A percentile compares a stretch with the other conserved stretches of the same genome.
These are phyloP conservation scores for Psidium friedrichsthalianum DNA, from an alignment of 345 rosid species.

Conservation along the genomic window DNA sequence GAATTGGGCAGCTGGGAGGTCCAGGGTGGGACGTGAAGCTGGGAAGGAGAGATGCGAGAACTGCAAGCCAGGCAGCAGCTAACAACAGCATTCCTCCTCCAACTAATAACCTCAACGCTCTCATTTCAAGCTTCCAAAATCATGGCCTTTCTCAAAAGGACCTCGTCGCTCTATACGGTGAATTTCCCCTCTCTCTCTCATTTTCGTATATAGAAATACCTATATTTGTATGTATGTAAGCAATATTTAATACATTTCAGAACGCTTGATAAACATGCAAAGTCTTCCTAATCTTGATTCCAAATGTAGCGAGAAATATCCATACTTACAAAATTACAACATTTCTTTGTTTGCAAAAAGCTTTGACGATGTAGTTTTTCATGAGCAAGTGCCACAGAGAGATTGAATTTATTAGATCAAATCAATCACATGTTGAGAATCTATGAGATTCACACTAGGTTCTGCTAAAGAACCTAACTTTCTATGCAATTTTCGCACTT, in stretches of 20 bases:
- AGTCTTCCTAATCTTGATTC: neutral
- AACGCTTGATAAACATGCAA: neutral
- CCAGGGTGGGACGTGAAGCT: conserved; percentile 72
- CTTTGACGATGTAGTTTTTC: neutral
- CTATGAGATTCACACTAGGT: neutral
- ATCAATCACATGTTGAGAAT: neutral
- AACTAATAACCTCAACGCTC: conserved; percentile 41
- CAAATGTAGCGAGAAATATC: neutral
- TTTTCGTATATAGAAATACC: no score
- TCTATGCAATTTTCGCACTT: neutral
- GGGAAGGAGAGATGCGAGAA: conserved; percentile 80
- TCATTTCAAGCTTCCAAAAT: conserved; percentile 39
- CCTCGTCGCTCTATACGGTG: conserved; percentile 78
- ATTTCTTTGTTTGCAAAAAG: neutral
- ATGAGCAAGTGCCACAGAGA: neutral
- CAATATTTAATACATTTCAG: no score
- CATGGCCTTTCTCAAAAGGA: conserved; percentile 70
- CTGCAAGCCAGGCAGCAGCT: conserved; percentile 72
- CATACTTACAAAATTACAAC: neutral
- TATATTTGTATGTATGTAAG: no score
- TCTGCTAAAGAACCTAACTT: neutral
- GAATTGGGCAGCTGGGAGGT: conserved; percentile 56
- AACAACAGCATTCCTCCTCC: conserved; percentile 73
- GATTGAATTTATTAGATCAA: neutral
- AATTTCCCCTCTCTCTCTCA: neutral